Conservation (phyloP, 306 rosid genomes). For the Ceratonia siliqua region DNA sequence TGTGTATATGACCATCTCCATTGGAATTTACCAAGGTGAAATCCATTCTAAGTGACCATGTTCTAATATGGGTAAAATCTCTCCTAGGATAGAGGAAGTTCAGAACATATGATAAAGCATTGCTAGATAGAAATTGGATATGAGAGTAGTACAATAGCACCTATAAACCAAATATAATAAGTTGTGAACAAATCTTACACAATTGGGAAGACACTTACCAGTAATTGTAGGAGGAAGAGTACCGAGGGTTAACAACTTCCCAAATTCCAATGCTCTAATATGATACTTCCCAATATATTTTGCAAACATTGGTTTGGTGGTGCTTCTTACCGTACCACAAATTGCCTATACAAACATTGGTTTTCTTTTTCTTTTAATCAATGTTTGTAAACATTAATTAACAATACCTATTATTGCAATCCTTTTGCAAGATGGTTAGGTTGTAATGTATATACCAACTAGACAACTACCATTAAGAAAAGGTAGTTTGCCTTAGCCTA, state of each 20-base stretch:
- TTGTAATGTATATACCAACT: no score
- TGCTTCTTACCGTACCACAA: slow-evolving; percentile 58
- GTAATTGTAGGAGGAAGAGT: slow-evolving; percentile 78
- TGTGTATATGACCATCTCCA: background rate
- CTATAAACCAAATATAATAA: background rate
- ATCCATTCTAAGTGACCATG: background rate
- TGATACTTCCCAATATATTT: slow-evolving; percentile 73
- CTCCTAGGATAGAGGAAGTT: background rate
- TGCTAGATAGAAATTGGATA: background rate
- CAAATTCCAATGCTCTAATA: slow-evolving; percentile 70
- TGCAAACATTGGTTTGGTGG: slow-evolving; percentile 56
- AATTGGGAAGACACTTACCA: slow-evolving; percentile 51
- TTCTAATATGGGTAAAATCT: background rate
- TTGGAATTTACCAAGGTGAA: slow-evolving; percentile 3
- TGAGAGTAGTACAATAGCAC: background rate
- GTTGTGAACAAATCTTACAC: background rate
- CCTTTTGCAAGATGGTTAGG: no score
- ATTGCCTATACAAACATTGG: slow-evolving; percentile 82
- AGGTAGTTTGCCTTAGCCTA: no score
- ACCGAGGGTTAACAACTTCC: slow-evolving; percentile 71
- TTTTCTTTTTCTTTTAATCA: no score
- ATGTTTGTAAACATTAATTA: no score
- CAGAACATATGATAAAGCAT: background rate
- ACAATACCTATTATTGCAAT: no score
- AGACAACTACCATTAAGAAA: no score